These are phyloP conservation scores for Metschnikowia lachancei DNA, from an alignment of 805 yeast genomes.

Conservation along the genomic window DNA sequence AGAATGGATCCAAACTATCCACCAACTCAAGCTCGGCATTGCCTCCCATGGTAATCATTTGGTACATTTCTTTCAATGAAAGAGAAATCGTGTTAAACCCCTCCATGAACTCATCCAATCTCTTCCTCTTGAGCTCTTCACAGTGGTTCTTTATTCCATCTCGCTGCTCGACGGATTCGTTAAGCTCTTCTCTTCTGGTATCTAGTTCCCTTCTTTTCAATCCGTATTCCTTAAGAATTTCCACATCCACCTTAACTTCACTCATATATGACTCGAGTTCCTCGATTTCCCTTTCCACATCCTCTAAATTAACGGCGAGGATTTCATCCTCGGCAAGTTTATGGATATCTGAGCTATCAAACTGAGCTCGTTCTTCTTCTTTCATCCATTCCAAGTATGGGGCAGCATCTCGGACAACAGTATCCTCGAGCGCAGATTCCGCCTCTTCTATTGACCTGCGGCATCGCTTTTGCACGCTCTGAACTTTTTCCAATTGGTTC, in stretches of 20 bases:
- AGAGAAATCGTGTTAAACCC: conserved; percentile 86
- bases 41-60: conserved; percentile 99
- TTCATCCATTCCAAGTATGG: conserved; percentile 51
- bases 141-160: conserved; percentile 59
- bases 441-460: conserved; percentile 39
- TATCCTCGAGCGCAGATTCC: conserved; percentile 39
- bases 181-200: conserved; percentile 62
- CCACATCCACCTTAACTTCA: conserved; percentile 63
- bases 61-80: conserved; percentile 93
- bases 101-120: conserved; percentile 87
- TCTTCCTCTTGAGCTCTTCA: conserved; percentile 66
- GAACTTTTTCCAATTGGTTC: conserved; percentile 59
- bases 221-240: conserved; percentile 74
- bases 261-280: conserved; percentile 55
- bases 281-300: conserved; percentile 50
- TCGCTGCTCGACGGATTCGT: conserved; percentile 61
- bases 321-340: conserved; percentile 53
- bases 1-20: conserved; percentile 94
- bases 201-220: conserved; percentile 61
- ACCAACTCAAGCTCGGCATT: conserved; percentile 96
- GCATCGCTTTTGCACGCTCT: conserved; percentile 35
- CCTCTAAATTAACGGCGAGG: conserved; percentile 44
- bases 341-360: conserved; percentile 38
- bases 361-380: conserved; percentile 35
- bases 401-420: conserved; percentile 54